Base-by-base conservation (phyloP, 2,329 filamentous ascomycete genomes). In the Clonostachys rhizophaga region DNA sequence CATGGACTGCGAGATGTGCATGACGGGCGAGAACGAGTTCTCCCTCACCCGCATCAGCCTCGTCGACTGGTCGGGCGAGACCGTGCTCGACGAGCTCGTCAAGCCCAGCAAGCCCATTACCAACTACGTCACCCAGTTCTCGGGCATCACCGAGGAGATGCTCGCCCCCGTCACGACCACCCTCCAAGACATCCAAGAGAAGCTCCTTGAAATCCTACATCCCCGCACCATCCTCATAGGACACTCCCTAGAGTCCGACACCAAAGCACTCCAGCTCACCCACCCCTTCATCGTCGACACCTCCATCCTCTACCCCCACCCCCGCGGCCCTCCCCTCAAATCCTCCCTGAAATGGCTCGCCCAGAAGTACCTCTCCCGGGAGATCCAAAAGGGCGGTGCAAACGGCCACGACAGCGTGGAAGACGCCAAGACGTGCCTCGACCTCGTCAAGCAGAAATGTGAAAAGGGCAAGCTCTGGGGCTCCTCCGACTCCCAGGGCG, bases 1-100 rank as follows among this genome's bases (percentile, higher is more conserved):
- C 2, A 74, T 99, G 47, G 94, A 99, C 63, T 99, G 94, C 67
- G 94, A 99, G 67, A 99, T 99, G 94, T 96, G 91, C 63, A 84
- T 90, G 69, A 95, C 91, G 3, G 87, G 85, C 50, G 83, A 86
- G 50, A 83, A 83, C 43, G 81, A 89, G 54, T 89, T 87, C 52
- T 89, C 91, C 35, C 81, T 99, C 40, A 95, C 94, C 2, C 84
- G 94, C 48, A 86, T 97, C 62, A 96, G 91, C 62, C 66, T 97
- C 37, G 73, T 99, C 8, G 74, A 83, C 50, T 99, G 94, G 92
- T 82, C 91, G 55, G 91, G 91, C 43, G 80, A 83, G 34, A 79
- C 88, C 10, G 75, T 96, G 14, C 69, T 97, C 45, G 94, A 99
- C 63, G 88, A 95, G 68, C 79, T 97, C 12, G 94, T 99, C 58